Percentiles rank a stretch among this genome's conserved stretches.
Conservation (phyloP, 2,329 filamentous ascomycete species). For the Neopestalotiopsis sp. region DNA sequence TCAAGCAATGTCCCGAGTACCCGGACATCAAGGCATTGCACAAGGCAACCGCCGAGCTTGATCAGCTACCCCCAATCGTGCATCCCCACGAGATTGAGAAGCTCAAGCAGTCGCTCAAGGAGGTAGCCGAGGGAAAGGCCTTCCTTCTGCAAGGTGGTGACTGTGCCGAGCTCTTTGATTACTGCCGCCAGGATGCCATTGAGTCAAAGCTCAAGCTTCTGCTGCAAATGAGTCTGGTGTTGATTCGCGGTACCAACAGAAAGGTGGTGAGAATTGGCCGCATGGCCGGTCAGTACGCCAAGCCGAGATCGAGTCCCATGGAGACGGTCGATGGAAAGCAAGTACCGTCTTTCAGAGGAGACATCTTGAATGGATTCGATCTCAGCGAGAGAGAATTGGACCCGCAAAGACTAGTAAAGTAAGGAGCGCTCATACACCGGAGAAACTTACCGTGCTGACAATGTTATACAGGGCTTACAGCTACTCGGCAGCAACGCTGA, state of each 20-base stretch:
- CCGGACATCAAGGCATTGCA: slow-evolving; percentile 65
- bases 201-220: slow-evolving; percentile 97
- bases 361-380: slow-evolving; percentile 91
- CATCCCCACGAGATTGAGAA: slow-evolving; percentile 81
- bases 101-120: slow-evolving; percentile 77
- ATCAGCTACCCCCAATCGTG: slow-evolving; percentile 76
- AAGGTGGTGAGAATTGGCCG: slow-evolving; percentile 92
- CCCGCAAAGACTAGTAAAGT: slow-evolving; percentile 80
- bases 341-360: slow-evolving; percentile 90
- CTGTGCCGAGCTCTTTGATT: slow-evolving; percentile 96
- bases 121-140: slow-evolving; percentile 88
- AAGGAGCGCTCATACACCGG: slow-evolving; percentile 29
- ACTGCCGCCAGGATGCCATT: slow-evolving; percentile 88
- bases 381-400: slow-evolving; percentile 79
- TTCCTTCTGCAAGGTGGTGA: slow-evolving; percentile 97
- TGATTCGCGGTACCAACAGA: slow-evolving; percentile 85
- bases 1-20: slow-evolving; percentile 78
- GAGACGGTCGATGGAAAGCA: slow-evolving; percentile 81
- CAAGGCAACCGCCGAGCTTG: slow-evolving; percentile 68
- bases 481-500: slow-evolving; percentile 91
- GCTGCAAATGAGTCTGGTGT: slow-evolving; percentile 93
- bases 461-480: slow-evolving; percentile 75
- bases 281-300: slow-evolving; percentile 98
- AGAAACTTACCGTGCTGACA: slow-evolving; percentile 19
- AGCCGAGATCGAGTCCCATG: slow-evolving; percentile 87